phyloP scores from a whole-genome alignment of 78 protist species.

The Monocercomonoides exilis region DNA sequence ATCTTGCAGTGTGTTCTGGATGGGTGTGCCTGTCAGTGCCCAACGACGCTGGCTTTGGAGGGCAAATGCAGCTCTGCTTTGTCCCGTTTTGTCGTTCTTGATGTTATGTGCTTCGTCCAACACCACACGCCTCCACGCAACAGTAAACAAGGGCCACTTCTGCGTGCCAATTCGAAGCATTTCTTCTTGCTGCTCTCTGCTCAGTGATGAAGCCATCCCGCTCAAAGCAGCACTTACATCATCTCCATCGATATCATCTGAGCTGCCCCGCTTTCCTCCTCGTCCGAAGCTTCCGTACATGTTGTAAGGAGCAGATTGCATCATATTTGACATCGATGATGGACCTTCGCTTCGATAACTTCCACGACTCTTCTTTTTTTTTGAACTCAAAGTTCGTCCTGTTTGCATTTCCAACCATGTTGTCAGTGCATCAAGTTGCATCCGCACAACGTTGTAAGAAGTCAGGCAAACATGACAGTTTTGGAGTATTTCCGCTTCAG shows the following conservation, averaged over 20 bases:
- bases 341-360: background rate
- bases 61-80: background rate
- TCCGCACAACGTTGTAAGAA: background rate
- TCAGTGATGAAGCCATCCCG: too few relatives aligned
- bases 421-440: background rate
- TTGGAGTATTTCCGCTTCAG: background rate
- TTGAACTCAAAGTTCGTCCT: background rate
- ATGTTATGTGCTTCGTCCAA: slow-evolving; percentile 18
- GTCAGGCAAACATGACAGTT: background rate
- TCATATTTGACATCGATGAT: background rate
- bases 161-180: background rate
- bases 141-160: background rate
- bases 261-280: too few relatives aligned
- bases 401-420: background rate
- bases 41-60: slow-evolving; percentile 1
- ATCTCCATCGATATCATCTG: too few relatives aligned
- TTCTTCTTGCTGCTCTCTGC: background rate
- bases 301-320: background rate
- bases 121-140: background rate
- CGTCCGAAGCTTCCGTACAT: background rate
- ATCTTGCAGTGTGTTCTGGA: slow-evolving; percentile 8
- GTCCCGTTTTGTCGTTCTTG: background rate
- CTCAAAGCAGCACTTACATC: too few relatives aligned
- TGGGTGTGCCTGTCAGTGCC: slow-evolving; percentile 21
- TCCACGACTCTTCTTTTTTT: background rate